These are phyloP conservation scores for Diaporthe destruens DNA, from an alignment of 2,329 filamentous ascomycete species.

Conservation along the genomic window DNA sequence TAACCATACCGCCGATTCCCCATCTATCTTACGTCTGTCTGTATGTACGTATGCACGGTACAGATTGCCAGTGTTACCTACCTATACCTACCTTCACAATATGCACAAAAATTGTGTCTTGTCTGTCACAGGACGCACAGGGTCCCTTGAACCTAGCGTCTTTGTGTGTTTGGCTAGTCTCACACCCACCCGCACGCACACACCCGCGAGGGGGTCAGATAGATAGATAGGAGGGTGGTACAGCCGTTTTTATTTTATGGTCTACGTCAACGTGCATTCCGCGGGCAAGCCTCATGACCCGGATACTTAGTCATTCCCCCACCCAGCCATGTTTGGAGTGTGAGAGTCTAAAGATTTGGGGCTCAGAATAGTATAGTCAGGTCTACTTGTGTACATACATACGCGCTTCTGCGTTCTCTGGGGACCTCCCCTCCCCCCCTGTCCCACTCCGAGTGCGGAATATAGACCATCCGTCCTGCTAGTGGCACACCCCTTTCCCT, in stretches of 20 bases:
- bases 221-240: constrained; percentile 5
- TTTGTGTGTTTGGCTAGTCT: not conserved
- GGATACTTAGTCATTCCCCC: constrained; percentile 28
- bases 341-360: not conserved
- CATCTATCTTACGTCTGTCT: not conserved
- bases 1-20: not conserved
- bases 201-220: too few species aligned
- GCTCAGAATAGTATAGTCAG: constrained; percentile 10
- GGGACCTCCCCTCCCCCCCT: not conserved
- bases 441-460: not conserved
- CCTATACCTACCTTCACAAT: not conserved
- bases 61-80: not conserved
- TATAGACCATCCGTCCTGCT: not conserved
- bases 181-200: not conserved
- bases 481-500: not conserved
- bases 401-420: too few species aligned
- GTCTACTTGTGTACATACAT: too few species aligned
- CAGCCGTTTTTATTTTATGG: constrained; percentile 19
- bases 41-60: not conserved
- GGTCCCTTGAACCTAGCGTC: not conserved
- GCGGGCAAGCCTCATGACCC: constrained; percentile 21
- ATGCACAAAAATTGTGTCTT: not conserved
- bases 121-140: not conserved
- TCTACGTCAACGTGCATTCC: constrained; percentile 31
- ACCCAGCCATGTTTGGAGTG: not conserved